Base-by-base conservation (phyloP, 78 protist species). In the Speleostelium caveatum region DNA sequence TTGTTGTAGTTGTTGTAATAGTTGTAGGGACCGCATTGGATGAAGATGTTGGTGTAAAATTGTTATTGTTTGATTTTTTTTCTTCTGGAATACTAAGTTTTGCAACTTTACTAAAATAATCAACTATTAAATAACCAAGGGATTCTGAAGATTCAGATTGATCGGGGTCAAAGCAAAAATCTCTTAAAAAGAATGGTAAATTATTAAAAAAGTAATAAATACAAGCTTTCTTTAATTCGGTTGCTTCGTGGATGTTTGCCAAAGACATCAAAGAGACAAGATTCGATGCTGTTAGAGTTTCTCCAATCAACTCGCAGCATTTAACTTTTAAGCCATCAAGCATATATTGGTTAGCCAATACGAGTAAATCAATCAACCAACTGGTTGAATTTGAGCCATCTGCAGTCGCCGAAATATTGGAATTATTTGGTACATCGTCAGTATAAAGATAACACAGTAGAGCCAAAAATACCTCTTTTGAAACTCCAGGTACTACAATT, bases 271-370 rank as follows among this genome's bases (percentile, higher is more conserved):
- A 63, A 6, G 79, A 67, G 1, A 83, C 91, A 14, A 83, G 24
- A 30, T 83, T 83, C 6, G 75, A 68, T 8, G 0, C 35, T 1
- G 80, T 63, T 4, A 83, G 61, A 8, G 91, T 83, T 36, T 83
- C 91, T 22, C 91, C 91, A 45, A 83, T 83, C 7, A 83, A 49
- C 16, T 83, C 79, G 26, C 91, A 83, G 30, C 91, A 83, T 74
- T 83, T 83, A 12, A 83, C 75, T 56, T 83, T 83, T 8, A 83
- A 24, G 16, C 91, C 91, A 69, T 83, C 91, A 32, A 83, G 35
- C 91, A 83, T 83, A 45, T 83, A 83, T 42, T 83, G 91, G 60
- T 83, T 83, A 3, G 91, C 91, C 21, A 83, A 21, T 39, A 83
- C 69, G 10, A 83, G 45, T 26, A 83, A 61, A 8, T 83, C 91